phyloP scores from a whole-genome alignment of 495 filamentous ascomycete species.

The Aspergillus ostianus region DNA sequence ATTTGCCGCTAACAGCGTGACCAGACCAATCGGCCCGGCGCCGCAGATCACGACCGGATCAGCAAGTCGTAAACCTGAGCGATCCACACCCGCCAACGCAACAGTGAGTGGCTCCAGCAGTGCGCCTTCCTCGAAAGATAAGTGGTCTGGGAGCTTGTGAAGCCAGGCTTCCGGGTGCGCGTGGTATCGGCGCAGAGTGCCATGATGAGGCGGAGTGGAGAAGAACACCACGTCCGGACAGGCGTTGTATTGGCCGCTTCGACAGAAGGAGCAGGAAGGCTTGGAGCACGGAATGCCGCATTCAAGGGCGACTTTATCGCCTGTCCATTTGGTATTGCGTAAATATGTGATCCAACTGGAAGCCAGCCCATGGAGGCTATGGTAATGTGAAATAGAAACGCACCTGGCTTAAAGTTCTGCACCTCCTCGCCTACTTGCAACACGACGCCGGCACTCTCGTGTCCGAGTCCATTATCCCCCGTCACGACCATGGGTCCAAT shows the following conservation, averaged over 20 bases:
- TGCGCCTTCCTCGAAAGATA: slow-evolving; percentile 63
- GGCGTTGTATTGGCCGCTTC: slow-evolving; percentile 66
- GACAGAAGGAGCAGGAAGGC: slow-evolving; percentile 53
- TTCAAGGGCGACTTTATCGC: slow-evolving; percentile 69
- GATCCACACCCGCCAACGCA: slow-evolving; percentile 60
- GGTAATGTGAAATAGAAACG: background rate
- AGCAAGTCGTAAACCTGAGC: slow-evolving; percentile 45
- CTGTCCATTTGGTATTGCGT: slow-evolving; percentile 28
- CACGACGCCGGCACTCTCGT: slow-evolving; percentile 66
- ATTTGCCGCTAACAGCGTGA: slow-evolving; percentile 50
- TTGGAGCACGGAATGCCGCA: slow-evolving; percentile 62
- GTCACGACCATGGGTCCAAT: slow-evolving; percentile 66
- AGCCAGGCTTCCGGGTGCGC: slow-evolving; percentile 54
- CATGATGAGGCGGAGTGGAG: slow-evolving; percentile 52
- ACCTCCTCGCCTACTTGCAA: slow-evolving; percentile 51
- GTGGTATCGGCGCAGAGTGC: slow-evolving; percentile 52
- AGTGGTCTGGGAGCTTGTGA: slow-evolving; percentile 52
- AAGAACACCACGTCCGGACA: slow-evolving; percentile 65
- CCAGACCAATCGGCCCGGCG: slow-evolving; percentile 67
- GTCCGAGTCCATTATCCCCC: slow-evolving; percentile 62
- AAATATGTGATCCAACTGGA: too few species aligned
- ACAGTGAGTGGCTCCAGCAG: slow-evolving; percentile 70
- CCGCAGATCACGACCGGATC: slow-evolving; percentile 63
- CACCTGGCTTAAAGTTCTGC: slow-evolving; percentile 23
- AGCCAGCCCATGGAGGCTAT: background rate